Base-by-base conservation (phyloP, 202 grass and related monocot genomes). In the Tripidium arundinaceum region DNA sequence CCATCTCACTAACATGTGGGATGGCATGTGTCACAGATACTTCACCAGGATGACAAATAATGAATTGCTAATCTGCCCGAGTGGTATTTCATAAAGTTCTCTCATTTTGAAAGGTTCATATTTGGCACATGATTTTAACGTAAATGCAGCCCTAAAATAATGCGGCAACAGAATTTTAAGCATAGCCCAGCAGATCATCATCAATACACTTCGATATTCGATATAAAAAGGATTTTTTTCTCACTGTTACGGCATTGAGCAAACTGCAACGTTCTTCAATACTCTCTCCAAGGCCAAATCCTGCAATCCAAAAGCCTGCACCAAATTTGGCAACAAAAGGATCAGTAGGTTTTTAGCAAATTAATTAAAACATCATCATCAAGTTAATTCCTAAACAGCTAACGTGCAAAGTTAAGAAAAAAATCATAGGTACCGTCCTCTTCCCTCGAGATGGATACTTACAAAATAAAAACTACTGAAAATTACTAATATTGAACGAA, bases 281-380 rank as follows among this genome's bases (percentile, higher is more conserved):
- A 83, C 64, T 87, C 57, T 98, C 94, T 67, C 94, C 94, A 79
- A 94, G 71, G 24, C 94, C 94, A 90, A 98, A 98, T 61, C 92
- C 94, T 55, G 92, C 92, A 61, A 98, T 94, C 86, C 87, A 94
- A 90, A 92, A 98, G 27, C 92, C 94, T 98, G 76, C 11, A 90
- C 7, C 29, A 76, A 76, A 46, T 11, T 55, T 65, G 28, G 43
- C 29, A 83, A 79, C 29, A 80, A 69, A 50, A 40, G 18, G 10
- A 65, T 78, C 11, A 82, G 26, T 34, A 11, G 14, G 50, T 22
- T 7, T 21, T 73, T 70, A 50, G 12, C 18, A 1, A 62, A 72
- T 39, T 67, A 72, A 43, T 24, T 72, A 54, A 65, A 77, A 24
- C 15, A 29, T 24, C 6, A 42, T 46, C 27, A 52, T 42, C n/a